Conservation (phyloP, 495 filamentous ascomycete genomes). For the Hypomontagnella submonticulosa region DNA sequence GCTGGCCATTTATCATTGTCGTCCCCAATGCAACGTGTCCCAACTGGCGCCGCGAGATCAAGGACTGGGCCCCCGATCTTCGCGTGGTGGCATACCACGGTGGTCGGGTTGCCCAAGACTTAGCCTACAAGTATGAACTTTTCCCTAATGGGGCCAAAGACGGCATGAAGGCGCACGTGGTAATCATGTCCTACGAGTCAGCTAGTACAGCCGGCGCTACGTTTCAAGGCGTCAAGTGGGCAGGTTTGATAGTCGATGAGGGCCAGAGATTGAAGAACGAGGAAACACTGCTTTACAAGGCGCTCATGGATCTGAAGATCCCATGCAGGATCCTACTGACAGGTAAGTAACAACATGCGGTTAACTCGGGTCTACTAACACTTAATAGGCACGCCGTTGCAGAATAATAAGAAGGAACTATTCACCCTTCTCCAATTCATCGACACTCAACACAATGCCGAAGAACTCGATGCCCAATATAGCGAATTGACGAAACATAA, state of each 20-base stretch:
- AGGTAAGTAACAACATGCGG: conserved; percentile 50
- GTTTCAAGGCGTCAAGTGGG: conserved; percentile 80
- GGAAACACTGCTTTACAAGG: conserved; percentile 79
- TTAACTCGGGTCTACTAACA: conserved; percentile 32
- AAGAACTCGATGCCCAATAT: conserved; percentile 78
- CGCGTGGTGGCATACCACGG: conserved; percentile 94
- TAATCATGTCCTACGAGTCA: conserved; percentile 94
- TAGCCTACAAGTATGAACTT: conserved; percentile 82
- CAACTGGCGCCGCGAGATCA: conserved; percentile 97
- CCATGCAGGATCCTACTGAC: conserved; percentile 87
- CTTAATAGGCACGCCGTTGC: conserved; percentile 75
- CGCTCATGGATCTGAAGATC: conserved; percentile 75
- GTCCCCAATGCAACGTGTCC: conserved; percentile 94
- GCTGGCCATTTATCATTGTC: conserved; percentile 93
- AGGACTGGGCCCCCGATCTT: conserved; percentile 87
- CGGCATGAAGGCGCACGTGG: conserved; percentile 84
- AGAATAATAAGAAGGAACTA: conserved; percentile 93
- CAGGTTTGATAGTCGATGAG: conserved; percentile 92
- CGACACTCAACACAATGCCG: conserved; percentile 73
- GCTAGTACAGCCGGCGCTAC: conserved; percentile 75
- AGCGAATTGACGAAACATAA: conserved; percentile 80
- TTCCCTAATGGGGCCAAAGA: conserved; percentile 66
- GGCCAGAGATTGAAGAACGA: conserved; percentile 97
- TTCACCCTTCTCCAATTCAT: conserved; percentile 97
- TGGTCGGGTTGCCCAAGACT: conserved; percentile 70